phyloP scores from a whole-genome alignment of 176 grass and related monocot species.

The Avena eriantha region DNA sequence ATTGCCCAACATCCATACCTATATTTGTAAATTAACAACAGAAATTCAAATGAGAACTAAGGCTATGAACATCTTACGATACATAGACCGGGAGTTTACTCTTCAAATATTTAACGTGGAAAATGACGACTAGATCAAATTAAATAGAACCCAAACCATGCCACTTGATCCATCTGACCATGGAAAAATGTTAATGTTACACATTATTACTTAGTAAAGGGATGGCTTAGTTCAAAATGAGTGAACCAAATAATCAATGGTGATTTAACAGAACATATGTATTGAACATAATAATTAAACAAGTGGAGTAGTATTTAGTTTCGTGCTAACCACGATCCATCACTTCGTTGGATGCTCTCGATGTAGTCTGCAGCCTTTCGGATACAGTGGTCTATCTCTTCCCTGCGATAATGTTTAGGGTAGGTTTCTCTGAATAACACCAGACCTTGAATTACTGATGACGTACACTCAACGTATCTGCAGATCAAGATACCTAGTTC shows the following conservation, averaged over 20 bases:
- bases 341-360: background rate
- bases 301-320: background rate
- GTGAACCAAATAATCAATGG: background rate
- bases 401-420: background rate
- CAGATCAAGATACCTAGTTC: background rate
- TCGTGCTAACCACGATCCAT: slow-evolving; percentile 7
- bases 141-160: background rate
- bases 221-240: background rate
- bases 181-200: background rate
- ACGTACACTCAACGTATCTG: slow-evolving; percentile 24
- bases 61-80: background rate
- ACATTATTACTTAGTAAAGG: background rate
- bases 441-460: slow-evolving; percentile 17
- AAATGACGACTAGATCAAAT: no score
- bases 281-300: background rate
- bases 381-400: slow-evolving; percentile 16
- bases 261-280: background rate
- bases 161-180: background rate
- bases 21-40: background rate
- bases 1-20: slow-evolving; percentile 19
- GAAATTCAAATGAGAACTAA: background rate
- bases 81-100: background rate
- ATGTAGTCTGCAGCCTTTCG: background rate
- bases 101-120: background rate
- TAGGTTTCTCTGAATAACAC: background rate